A percentile compares a stretch with the other conserved stretches of the same genome.
phyloP scores from a whole-genome alignment of 176 grass and related monocot species.

The Coix lacrymajobi region DNA sequence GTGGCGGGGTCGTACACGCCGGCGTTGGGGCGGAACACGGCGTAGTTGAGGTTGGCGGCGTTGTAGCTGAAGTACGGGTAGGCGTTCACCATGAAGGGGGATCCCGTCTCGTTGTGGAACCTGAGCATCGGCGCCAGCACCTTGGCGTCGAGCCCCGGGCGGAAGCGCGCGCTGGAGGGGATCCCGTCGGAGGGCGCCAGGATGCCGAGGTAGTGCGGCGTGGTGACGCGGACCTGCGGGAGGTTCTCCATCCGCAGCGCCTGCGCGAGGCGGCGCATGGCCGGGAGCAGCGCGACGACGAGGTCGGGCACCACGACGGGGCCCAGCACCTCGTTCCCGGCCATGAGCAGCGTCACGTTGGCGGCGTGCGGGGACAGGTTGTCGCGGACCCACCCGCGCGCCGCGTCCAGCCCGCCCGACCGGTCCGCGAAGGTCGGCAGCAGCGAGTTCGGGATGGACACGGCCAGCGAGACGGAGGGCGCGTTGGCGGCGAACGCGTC shows the following conservation, averaged over 20 bases:
- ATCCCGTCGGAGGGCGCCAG: conserved; percentile 52
- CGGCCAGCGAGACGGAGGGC: conserved; percentile 32
- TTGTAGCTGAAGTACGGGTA: conserved; percentile 95
- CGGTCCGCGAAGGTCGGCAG: conserved; percentile 52
- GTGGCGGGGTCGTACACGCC: conserved; percentile 53
- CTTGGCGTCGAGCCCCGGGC: conserved; percentile 22
- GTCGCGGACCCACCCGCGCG: conserved; percentile 49
- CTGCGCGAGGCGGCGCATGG: conserved; percentile 50
- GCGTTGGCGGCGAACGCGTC: conserved; percentile 55
- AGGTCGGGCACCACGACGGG: conserved; percentile 23
- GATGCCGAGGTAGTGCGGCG: conserved; percentile 80
- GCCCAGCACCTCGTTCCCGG: conserved; percentile 78
- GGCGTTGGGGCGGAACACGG: conserved; percentile 55
- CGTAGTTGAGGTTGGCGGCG: conserved; percentile 47
- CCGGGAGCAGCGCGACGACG: conserved; percentile 47
- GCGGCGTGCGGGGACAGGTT: conserved; percentile 64
- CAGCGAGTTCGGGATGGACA: conserved; percentile 55
- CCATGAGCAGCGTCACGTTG: conserved; percentile 59
- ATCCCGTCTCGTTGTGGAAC: conserved; percentile 48
- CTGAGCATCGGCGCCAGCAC: conserved; percentile 69
- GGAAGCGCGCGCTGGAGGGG: conserved; percentile 54
- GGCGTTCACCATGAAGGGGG: conserved; percentile 72
- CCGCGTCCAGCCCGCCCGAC: conserved; percentile 12
- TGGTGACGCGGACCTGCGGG: conserved; percentile 43
- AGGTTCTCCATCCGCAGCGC: conserved; percentile 43